Conservation (phyloP, 2,329 filamentous ascomycete genomes). For the Xylaria sp. region DNA sequence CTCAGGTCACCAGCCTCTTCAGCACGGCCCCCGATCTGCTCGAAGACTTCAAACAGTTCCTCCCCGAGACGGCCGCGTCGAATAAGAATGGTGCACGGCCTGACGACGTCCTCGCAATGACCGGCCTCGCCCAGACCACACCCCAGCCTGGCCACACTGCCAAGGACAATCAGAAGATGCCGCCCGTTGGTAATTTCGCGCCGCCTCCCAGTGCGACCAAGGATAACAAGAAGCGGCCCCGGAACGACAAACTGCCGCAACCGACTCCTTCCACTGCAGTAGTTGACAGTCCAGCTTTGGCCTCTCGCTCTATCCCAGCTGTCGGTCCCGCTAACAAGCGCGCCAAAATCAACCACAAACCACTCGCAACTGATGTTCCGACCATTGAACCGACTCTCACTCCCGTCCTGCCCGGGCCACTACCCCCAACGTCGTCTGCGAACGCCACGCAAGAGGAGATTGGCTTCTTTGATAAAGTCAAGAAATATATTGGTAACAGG, state of each 20-base stretch:
- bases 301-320: conserved; percentile 52
- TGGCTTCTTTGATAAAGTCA: conserved; percentile 93
- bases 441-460: conserved; percentile 87
- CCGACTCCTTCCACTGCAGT: conserved; percentile 59
- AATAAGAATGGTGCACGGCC: conserved; percentile 70
- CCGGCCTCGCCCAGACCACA: conserved; percentile 59
- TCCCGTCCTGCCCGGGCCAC: conserved; percentile 86
- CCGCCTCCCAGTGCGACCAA: conserved; percentile 83
- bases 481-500: conserved; percentile 95
- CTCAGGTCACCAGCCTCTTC: conserved; percentile 94
- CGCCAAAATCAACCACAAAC: conserved; percentile 78
- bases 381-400: conserved; percentile 87
- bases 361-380: conserved; percentile 67
- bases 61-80: conserved; percentile 83
- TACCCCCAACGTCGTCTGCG: conserved; percentile 78
- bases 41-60: conserved; percentile 98
- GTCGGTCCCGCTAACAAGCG: conserved; percentile 66
- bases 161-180: conserved; percentile 79
- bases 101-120: conserved; percentile 72
- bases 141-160: conserved; percentile 63
- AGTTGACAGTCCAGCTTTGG: conserved; percentile 55
- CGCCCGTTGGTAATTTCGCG: conserved; percentile 94
- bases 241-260: conserved; percentile 65
- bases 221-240: conserved; percentile 88
- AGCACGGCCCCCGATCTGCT: conserved; percentile 92